phyloP scores from a whole-genome alignment of 1,284 basidiomycete genomes.

The Cutaneotrichosporon sp. region DNA sequence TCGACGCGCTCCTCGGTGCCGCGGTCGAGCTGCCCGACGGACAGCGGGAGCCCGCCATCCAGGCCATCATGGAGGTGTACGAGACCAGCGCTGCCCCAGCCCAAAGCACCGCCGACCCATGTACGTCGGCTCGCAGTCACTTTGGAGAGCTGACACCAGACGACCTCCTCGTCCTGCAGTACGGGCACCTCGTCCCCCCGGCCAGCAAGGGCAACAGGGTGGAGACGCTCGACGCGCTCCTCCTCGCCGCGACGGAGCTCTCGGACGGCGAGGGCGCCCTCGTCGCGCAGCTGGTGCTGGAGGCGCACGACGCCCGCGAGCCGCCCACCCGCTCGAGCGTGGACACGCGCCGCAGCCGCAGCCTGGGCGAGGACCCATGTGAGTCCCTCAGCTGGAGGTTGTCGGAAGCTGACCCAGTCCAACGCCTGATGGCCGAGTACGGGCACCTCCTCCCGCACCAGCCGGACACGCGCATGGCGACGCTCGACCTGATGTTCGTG shows the following conservation, averaged over 20 bases:
- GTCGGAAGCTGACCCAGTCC: neutral
- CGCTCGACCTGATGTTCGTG: neutral
- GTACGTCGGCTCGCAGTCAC: neutral
- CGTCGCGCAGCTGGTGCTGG: neutral
- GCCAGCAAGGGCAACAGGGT: neutral
- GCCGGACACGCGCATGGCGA: neutral
- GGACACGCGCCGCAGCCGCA: too few relatives aligned
- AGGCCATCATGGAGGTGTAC: neutral
- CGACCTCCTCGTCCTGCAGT: neutral
- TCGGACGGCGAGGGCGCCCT: neutral
- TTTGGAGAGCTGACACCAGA: neutral
- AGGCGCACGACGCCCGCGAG: neutral
- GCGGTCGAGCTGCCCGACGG: neutral
- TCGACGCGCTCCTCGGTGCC: neutral
- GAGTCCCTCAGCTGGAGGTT: neutral
- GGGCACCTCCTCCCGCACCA: neutral
- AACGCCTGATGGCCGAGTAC: neutral
- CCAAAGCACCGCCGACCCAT: neutral
- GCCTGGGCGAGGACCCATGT: neutral
- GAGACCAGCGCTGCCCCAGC: neutral
- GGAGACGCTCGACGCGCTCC: neutral
- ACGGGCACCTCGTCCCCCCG: neutral
- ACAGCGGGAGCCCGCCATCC: neutral
- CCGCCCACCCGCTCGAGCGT: neutral
- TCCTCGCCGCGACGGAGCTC: neutral